These are phyloP conservation scores for Marasmius tenuissimus DNA, from an alignment of 1,284 basidiomycete species.

Conservation along the genomic window DNA sequence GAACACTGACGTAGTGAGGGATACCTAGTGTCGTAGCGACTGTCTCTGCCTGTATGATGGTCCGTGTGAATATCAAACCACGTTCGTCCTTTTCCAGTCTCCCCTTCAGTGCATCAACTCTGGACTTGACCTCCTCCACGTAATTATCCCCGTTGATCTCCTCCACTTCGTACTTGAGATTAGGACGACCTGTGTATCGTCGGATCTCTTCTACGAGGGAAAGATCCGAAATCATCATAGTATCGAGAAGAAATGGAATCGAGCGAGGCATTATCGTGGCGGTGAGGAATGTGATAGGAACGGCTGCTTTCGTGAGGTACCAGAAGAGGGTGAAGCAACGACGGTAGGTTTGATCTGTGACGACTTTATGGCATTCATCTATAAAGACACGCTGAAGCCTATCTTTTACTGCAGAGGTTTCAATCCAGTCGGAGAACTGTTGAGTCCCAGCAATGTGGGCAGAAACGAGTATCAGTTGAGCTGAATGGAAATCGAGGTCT, in stretches of 20 bases:
- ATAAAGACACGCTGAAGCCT: slow-evolving; percentile 14
- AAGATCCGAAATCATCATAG: slow-evolving; percentile 2
- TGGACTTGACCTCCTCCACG: neutral
- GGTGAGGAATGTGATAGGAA: slow-evolving; percentile 20
- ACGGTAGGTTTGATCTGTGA: slow-evolving; percentile 10
- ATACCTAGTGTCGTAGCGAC: neutral
- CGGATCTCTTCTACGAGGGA: slow-evolving; percentile 9
- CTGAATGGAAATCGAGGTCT: neutral
- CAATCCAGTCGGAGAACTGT: neutral
- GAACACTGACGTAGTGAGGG: neutral
- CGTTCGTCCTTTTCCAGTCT: neutral
- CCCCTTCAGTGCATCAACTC: neutral
- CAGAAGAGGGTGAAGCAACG: slow-evolving; percentile 20
- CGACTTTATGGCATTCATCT: slow-evolving; percentile 23
- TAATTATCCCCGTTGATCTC: neutral
- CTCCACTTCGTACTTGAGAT: slow-evolving; percentile 8
- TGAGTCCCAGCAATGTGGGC: slow-evolving; percentile 4
- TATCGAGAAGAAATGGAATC: slow-evolving; percentile 2
- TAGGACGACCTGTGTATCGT: slow-evolving; percentile 12
- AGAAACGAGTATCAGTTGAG: slow-evolving; percentile 6
- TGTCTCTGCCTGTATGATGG: neutral
- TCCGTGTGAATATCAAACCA: slow-evolving; percentile 9
- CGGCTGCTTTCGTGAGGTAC: slow-evolving; percentile 6
- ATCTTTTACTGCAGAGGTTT: neutral
- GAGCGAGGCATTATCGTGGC: slow-evolving; percentile 14